A percentile compares a stretch with the other conserved stretches of the same genome.
Evolutionary conservation across 345 rosid genomes (phyloP).

Genomic region (Aquilaria yunnanensis): DNA sequence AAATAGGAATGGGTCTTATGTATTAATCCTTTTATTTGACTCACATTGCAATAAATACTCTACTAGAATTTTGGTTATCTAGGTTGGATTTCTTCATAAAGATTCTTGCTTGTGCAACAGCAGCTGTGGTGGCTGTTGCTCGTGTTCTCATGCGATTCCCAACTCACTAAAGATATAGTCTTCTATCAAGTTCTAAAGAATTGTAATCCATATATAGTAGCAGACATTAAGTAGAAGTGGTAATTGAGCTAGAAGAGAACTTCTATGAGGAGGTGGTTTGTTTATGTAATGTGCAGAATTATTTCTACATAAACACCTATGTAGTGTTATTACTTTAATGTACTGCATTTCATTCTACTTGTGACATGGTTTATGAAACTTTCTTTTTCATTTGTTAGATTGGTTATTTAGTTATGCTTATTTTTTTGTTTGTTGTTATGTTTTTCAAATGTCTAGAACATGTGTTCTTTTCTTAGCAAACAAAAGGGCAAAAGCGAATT

Average conservation of each 20-base stretch:
- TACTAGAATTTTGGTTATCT: constrained; percentile 8
- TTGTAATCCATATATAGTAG: constrained; percentile 72
- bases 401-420: no score
- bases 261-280: constrained; percentile 72
- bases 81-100: constrained; percentile 18
- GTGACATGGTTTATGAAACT: not conserved
- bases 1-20: not conserved
- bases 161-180: constrained; percentile 64
- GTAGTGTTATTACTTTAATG: no score
- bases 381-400: no score
- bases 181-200: constrained; percentile 75
- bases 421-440: no score
- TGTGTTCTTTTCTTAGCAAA: no score
- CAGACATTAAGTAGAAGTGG: constrained; percentile 44
- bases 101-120: constrained; percentile 97
- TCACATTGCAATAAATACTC: not conserved
- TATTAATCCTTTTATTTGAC: not conserved
- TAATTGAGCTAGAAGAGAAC: constrained; percentile 68
- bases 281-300: not conserved
- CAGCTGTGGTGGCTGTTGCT: constrained; percentile 88
- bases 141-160: constrained; percentile 86
- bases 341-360: not conserved
- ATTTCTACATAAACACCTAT: not conserved
- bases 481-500: no score
- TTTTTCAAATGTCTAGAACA: no score